phyloP scores from a whole-genome alignment of 306 rosid genomes.

The apple (Malus domestica) region ASM211411v1 NC_041805.1:8469501-8470000 shows the following conservation, averaged over 20 bases:
- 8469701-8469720: conserved; percentile 63
- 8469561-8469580: conserved; percentile 12
- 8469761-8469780: conserved; percentile 56
- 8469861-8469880: conserved; percentile 33
- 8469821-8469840: conserved; percentile 70
- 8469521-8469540: not conserved
- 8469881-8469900: not conserved
- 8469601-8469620: conserved; percentile 51
- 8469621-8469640: conserved; percentile 59
- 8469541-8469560: not conserved
- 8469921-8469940: not conserved
- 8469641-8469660: conserved; percentile 77
- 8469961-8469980: not conserved
- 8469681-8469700: conserved; percentile 81
- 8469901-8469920: not conserved
- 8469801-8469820: conserved; percentile 72
- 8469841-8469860: conserved; percentile 92
- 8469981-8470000: not conserved
- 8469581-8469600: conserved; percentile 67
- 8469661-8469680: conserved; percentile 61
- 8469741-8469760: conserved; percentile 55
- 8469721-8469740: conserved; percentile 54
- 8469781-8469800: conserved; percentile 56
- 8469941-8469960: not conserved
- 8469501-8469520: not conserved